A percentile compares a stretch with the other conserved stretches of the same genome.
Conservation (phyloP, 2,329 filamentous ascomycete genomes). For the Ustulina deusta region DNA sequence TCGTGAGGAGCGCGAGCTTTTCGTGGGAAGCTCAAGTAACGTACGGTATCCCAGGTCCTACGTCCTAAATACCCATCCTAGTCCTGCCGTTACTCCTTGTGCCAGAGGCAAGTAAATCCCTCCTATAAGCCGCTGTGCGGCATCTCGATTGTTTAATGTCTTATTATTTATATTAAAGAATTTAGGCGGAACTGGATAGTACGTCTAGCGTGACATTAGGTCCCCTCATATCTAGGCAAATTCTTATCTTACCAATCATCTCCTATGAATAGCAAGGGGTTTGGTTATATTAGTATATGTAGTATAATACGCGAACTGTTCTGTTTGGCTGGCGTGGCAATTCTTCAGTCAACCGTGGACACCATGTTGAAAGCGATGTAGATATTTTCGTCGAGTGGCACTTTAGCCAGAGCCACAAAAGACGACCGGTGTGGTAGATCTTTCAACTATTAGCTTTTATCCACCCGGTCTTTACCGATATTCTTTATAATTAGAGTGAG, state of each 20-base stretch:
- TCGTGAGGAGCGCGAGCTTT: constrained; percentile 33
- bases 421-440: not conserved
- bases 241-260: constrained; percentile 41
- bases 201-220: constrained; percentile 21
- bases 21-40: constrained; percentile 25
- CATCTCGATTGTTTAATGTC: constrained; percentile 27
- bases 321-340: not conserved
- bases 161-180: constrained; percentile 38
- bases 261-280: constrained; percentile 9
- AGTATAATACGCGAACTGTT: not conserved
- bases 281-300: constrained; percentile 25
- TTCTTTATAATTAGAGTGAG: too few relatives aligned
- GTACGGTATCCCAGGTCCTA: constrained; percentile 30
- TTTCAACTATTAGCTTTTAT: not conserved
- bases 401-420: constrained; percentile 14
- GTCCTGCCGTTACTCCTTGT: not conserved
- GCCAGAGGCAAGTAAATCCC: not conserved
- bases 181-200: constrained; percentile 39
- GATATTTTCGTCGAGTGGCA: constrained; percentile 10
- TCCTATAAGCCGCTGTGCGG: constrained; percentile 38
- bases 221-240: constrained; percentile 32
- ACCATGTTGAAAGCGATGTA: not conserved
- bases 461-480: constrained; percentile 8
- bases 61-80: constrained; percentile 42
- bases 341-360: not conserved